These are phyloP conservation scores for Fusarium longipes DNA, from an alignment of 2,329 filamentous ascomycete species.

Conservation along the genomic window DNA sequence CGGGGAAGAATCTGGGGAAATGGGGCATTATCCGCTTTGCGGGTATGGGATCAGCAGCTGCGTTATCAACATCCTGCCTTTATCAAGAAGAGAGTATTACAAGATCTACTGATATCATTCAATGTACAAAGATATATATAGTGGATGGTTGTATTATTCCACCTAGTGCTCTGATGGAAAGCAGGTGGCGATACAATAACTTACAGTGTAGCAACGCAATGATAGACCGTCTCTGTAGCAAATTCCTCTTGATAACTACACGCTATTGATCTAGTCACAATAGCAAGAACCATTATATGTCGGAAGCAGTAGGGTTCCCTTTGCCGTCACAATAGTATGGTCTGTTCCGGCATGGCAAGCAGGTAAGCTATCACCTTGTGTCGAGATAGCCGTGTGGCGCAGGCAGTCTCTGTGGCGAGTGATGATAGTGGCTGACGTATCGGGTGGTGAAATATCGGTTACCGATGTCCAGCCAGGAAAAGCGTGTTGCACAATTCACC, in stretches of 20 bases:
- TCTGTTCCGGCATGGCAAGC: not conserved
- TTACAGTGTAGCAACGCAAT: no score
- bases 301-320: not conserved
- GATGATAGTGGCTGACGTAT: not conserved
- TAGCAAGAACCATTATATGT: no score
- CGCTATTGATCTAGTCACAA: no score
- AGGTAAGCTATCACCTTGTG: not conserved
- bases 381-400: not conserved
- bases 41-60: not conserved
- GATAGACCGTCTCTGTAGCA: no score
- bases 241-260: no score
- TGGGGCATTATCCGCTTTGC: not conserved
- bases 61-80: not conserved
- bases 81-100: not conserved
- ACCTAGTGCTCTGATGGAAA: not conserved
- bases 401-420: not conserved
- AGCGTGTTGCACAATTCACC: no score
- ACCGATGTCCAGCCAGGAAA: not conserved
- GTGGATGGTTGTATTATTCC: no score
- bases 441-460: not conserved
- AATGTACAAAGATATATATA: no score
- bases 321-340: not conserved
- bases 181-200: no score
- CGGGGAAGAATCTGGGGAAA: slow-evolving; percentile 9
- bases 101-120: no score